phyloP scores from a whole-genome alignment of 2,329 filamentous ascomycete species.

The Xylariaceae sp. region DNA sequence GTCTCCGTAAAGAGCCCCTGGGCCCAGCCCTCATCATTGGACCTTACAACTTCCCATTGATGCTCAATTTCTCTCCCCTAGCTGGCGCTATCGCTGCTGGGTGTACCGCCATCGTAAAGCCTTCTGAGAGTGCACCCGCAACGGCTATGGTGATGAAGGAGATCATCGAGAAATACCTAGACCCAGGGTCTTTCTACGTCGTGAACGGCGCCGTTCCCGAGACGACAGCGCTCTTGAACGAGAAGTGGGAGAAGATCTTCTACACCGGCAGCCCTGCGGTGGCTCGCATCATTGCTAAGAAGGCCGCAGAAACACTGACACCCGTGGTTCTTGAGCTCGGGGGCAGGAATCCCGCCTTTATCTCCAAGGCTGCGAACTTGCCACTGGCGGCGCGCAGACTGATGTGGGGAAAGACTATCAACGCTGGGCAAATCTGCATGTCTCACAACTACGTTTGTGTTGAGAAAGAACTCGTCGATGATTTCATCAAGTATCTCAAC shows the following conservation, averaged over 20 bases:
- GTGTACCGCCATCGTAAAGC: slow-evolving; percentile 87
- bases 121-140: slow-evolving; percentile 76
- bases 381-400: slow-evolving; percentile 78
- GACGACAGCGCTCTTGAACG: slow-evolving; percentile 75
- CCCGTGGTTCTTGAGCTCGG: slow-evolving; percentile 88
- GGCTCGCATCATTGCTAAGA: slow-evolving; percentile 83
- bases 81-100: slow-evolving; percentile 90
- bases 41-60: slow-evolving; percentile 90
- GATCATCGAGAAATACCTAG: slow-evolving; percentile 72
- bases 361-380: slow-evolving; percentile 80
- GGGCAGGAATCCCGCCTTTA: slow-evolving; percentile 85
- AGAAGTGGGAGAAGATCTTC: slow-evolving; percentile 98
- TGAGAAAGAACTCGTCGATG: slow-evolving; percentile 68
- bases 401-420: slow-evolving; percentile 83
- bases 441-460: slow-evolving; percentile 90
- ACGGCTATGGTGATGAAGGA: slow-evolving; percentile 77
- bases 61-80: slow-evolving; percentile 73
- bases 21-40: slow-evolving; percentile 83
- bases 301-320: slow-evolving; percentile 84
- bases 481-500: slow-evolving; percentile 74
- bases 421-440: slow-evolving; percentile 88
- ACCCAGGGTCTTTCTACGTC: slow-evolving; percentile 71
- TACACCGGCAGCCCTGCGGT: slow-evolving; percentile 82
- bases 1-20: slow-evolving; percentile 82
- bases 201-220: slow-evolving; percentile 81